A percentile compares a stretch with the other conserved stretches of the same genome.
Conservation (phyloP, 768 basidiomycete species). For the Chalciporus pseudorubinellus region DNA sequence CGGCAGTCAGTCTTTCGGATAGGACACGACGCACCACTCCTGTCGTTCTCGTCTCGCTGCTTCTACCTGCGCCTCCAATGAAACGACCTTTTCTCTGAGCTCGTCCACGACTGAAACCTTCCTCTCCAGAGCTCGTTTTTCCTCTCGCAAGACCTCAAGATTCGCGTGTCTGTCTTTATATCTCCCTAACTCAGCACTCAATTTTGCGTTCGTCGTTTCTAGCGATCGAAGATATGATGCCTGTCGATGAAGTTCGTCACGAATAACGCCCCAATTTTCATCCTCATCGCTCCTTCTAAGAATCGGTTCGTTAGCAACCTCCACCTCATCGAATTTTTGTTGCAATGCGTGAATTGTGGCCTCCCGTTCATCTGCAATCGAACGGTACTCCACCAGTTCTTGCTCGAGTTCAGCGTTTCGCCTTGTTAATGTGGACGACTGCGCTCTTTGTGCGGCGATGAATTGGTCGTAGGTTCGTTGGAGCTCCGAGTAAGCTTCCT, state of each 20-base stretch:
- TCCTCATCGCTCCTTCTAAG: conserved; percentile 37
- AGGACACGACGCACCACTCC: conserved; percentile 45
- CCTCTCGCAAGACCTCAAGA: conserved; percentile 70
- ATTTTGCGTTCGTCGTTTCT: conserved; percentile 55
- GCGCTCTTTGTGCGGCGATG: conserved; percentile 48
- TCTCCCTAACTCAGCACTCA: conserved; percentile 50
- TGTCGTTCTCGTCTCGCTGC: conserved; percentile 56
- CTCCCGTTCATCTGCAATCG: conserved; percentile 41
- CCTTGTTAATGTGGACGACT: conserved; percentile 46
- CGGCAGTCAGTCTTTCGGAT: neutral
- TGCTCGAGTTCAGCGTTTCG: conserved; percentile 47
- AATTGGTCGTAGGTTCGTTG: conserved; percentile 49
- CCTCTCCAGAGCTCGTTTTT: conserved; percentile 62
- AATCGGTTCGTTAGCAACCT: conserved; percentile 32
- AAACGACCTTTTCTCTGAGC: conserved; percentile 52
- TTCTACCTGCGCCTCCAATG: conserved; percentile 64
- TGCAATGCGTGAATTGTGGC: conserved; percentile 45
- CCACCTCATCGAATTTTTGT: conserved; percentile 46
- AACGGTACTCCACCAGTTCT: conserved; percentile 44
- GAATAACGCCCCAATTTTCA: conserved; percentile 59
- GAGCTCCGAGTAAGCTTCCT: conserved; percentile 52
- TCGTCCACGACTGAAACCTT: conserved; percentile 51
- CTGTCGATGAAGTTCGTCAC: conserved; percentile 68
- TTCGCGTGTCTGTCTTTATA: conserved; percentile 57
- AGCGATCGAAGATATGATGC: conserved; percentile 57